Evolutionary conservation across 1,284 basidiomycete genomes (phyloP), one percentile per base, ranked within the genome.

Genomic region (Caloboletus inedulis): DNA sequence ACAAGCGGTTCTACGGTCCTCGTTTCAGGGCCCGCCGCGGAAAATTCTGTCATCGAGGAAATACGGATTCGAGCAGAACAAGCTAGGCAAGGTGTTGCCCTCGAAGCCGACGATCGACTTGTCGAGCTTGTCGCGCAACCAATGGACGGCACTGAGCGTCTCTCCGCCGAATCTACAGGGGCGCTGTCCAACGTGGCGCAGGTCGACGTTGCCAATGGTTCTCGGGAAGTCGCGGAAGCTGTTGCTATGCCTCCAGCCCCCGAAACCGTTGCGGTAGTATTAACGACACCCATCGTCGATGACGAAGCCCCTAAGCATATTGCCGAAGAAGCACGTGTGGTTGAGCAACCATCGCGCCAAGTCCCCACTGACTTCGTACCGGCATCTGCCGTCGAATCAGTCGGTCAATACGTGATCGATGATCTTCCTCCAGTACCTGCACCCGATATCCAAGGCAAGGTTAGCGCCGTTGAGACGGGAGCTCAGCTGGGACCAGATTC

Each of bases 401-500:
- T 42, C 7, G 30, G 33, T 35, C 43, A 25, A 36, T 34, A 43
- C 4, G 40, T 51, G 48, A 47, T 42, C 27, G 59, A 49, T 51
- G 31, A 55, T 58, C 45, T 51, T 40, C 6, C 27, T 23, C 10
- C 35, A 2, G 30, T 40, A 41, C 43, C 50, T 48, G 42, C 35
- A 37, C 10, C 33, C n/a, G 29, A 35, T 37, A 14, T 30, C 12
- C 43, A 41, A 39, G 29, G 37, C 23, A 37, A 51, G 29, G 37
- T 41, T 42, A 36, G 56, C 43, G 44, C 35, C 21, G 37, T 42
- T 53, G 61, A 54, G 59, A 19, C 45, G 21, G 52, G 48, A 43
- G 44, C 59, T 59, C 62, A 59, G 30, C 3, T 51, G 50, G 59
- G 56, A 31, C 36, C 49, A 14, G 53, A 48, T 35, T 49, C 53